phyloP scores from a whole-genome alignment of 2,329 filamentous ascomycete genomes.

The Microcyclospora pomicola region DNA sequence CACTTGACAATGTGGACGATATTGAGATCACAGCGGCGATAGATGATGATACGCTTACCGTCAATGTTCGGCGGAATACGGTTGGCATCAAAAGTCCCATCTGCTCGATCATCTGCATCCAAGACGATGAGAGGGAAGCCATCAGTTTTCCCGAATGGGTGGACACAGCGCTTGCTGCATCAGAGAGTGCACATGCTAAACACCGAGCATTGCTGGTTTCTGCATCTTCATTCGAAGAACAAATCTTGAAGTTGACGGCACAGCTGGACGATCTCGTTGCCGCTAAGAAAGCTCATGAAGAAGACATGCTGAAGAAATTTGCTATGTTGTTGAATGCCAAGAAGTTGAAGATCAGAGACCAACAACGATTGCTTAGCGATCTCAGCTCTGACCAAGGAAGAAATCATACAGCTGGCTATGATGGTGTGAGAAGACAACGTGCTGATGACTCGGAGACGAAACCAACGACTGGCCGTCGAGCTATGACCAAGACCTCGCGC shows the following conservation, averaged over 20 bases:
- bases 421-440: neutral
- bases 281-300: slow-evolving; percentile 54
- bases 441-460: neutral
- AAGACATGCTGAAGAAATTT: slow-evolving; percentile 54
- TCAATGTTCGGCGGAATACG: slow-evolving; percentile 52
- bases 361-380: slow-evolving; percentile 47
- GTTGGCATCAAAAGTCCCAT: slow-evolving; percentile 59
- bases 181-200: slow-evolving; percentile 29
- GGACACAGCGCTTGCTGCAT: slow-evolving; percentile 40
- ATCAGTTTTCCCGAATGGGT: slow-evolving; percentile 61
- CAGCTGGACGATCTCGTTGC: slow-evolving; percentile 54
- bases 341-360: slow-evolving; percentile 64
- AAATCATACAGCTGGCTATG: neutral
- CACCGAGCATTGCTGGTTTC: slow-evolving; percentile 23
- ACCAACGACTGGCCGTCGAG: neutral
- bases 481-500: neutral
- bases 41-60: slow-evolving; percentile 34
- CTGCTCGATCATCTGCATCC: slow-evolving; percentile 47
- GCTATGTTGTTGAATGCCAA: slow-evolving; percentile 61
- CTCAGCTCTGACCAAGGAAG: slow-evolving; percentile 50
- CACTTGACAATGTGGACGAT: slow-evolving; percentile 28
- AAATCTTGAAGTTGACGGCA: slow-evolving; percentile 43
- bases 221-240: slow-evolving; percentile 37
- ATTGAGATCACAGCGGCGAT: slow-evolving; percentile 48
- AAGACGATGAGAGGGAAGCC: slow-evolving; percentile 41